Evolutionary conservation across 805 yeast species (phyloP).

Genomic region (Clavispora santaluciae): DNA sequence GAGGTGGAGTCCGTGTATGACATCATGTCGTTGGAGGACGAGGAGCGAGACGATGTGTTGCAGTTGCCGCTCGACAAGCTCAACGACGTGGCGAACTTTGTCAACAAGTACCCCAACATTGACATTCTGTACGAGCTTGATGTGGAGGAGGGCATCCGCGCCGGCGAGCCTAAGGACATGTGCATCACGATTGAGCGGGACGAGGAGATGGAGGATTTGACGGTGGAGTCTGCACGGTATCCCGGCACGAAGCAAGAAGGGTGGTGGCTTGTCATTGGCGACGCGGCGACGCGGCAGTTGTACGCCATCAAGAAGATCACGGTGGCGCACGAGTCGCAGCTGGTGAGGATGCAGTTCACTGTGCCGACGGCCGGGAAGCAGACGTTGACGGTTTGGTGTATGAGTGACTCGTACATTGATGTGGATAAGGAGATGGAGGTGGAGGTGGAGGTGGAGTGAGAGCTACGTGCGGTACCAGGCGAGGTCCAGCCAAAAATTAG

Average conservation of each 20-base stretch:
- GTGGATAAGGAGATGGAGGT: constrained; percentile 78
- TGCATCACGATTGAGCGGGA: constrained; percentile 56
- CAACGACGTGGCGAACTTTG: constrained; percentile 75
- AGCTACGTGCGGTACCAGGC: no score
- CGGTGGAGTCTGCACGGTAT: constrained; percentile 54
- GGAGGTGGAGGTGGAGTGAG: constrained; percentile 44
- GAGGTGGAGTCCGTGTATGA: constrained; percentile 74
- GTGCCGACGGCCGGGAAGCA: constrained; percentile 61
- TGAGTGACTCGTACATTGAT: constrained; percentile 89
- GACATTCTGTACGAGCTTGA: constrained; percentile 58
- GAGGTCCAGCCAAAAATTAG: no score
- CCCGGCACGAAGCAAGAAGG: constrained; percentile 60
- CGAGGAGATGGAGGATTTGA: constrained; percentile 68
- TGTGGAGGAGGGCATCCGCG: constrained; percentile 33
- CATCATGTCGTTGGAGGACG: constrained; percentile 75
- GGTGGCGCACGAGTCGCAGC: constrained; percentile 48
- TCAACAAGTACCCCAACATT: constrained; percentile 83
- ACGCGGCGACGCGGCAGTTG: constrained; percentile 50
- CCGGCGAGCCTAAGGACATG: constrained; percentile 47
- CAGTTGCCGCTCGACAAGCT: constrained; percentile 46
- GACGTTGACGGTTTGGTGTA: constrained; percentile 68
- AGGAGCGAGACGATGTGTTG: constrained; percentile 59
- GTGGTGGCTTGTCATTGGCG: constrained; percentile 91
- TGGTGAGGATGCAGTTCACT: constrained; percentile 49
- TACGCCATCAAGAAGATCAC: constrained; percentile 68